Evolutionary conservation across 495 filamentous ascomycete species (phyloP).

Genomic region (Lepidopterella palustris): DNA sequence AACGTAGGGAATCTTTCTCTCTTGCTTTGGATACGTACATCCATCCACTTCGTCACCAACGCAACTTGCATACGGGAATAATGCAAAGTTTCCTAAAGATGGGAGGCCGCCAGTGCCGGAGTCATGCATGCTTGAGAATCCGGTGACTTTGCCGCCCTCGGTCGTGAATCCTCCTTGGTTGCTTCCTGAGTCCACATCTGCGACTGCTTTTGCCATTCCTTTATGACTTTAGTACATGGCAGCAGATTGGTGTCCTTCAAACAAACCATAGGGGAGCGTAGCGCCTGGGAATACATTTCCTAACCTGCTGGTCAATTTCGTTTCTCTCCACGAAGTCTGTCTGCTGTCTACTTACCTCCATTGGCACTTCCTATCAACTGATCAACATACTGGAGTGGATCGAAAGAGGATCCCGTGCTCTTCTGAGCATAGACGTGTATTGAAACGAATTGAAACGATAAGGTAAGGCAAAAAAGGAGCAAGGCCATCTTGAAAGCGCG

Average conservation of each 20-base stretch:
- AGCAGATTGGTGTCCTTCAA: neutral
- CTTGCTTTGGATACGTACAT: slow-evolving; percentile 57
- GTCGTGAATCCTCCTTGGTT: slow-evolving; percentile 63
- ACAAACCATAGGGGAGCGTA: slow-evolving; percentile 53
- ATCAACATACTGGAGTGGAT: slow-evolving; percentile 32
- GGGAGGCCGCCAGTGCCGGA: slow-evolving; percentile 39
- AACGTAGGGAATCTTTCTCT: slow-evolving; percentile 41
- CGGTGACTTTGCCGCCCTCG: slow-evolving; percentile 55
- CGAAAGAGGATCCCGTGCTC: slow-evolving; percentile 1
- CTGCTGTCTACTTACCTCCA: slow-evolving; percentile 21
- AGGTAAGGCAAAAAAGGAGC: neutral
- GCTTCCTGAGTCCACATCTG: slow-evolving; percentile 59
- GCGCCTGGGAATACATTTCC: slow-evolving; percentile 73
- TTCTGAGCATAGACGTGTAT: slow-evolving; percentile 8
- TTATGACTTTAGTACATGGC: neutral
- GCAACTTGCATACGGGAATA: slow-evolving; percentile 63
- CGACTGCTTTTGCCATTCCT: slow-evolving; percentile 71
- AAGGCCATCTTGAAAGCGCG: neutral
- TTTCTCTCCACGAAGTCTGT: neutral
- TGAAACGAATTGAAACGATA: slow-evolving; percentile 8
- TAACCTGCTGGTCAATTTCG: neutral
- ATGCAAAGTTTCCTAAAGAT: slow-evolving; percentile 62
- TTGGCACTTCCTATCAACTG: slow-evolving; percentile 36
- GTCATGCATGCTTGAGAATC: slow-evolving; percentile 67
- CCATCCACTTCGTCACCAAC: slow-evolving; percentile 55